Evolutionary conservation across 176 grass and related monocot species (phyloP).

Genomic region (Juncus inflexus): DNA sequence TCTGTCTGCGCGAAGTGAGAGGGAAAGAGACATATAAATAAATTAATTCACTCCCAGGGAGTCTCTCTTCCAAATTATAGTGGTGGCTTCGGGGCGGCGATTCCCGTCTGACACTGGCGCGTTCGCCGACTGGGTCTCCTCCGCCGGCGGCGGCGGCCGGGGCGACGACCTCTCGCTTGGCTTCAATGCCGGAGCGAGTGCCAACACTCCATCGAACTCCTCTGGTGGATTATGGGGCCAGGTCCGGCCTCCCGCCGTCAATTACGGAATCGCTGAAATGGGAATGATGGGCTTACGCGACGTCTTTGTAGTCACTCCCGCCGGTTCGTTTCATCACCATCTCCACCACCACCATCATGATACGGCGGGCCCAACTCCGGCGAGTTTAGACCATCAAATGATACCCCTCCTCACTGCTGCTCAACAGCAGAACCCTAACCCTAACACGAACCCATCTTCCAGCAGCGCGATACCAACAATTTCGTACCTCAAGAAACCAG

Average conservation of each 20-base stretch:
- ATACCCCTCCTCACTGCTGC: constrained; percentile 68
- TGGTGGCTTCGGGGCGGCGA: constrained; percentile 88
- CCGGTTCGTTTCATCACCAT: constrained; percentile 40
- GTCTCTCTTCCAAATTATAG: constrained; percentile 27
- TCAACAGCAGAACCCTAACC: constrained; percentile 35
- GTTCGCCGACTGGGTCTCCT: constrained; percentile 70
- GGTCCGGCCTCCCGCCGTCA: constrained; percentile 34
- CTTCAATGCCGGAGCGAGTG: constrained; percentile 62
- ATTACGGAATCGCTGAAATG: constrained; percentile 57
- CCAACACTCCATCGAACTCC: constrained; percentile 35
- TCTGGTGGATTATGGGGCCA: constrained; percentile 37
- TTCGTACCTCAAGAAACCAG: constrained; percentile 54
- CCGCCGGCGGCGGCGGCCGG: constrained; percentile 39
- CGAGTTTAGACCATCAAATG: constrained; percentile 31
- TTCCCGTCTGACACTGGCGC: constrained; percentile 79
- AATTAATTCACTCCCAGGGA: not conserved
- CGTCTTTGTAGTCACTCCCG: constrained; percentile 55
- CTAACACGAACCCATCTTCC: not conserved
- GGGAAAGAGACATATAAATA: not conserved
- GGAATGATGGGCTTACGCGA: constrained; percentile 46
- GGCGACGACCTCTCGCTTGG: constrained; percentile 82
- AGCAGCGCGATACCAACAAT: constrained; percentile 21
- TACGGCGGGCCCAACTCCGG: not conserved
- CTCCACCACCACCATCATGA: constrained; percentile 58
- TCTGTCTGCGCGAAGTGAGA: not conserved